A percentile compares a stretch with the other conserved stretches of the same genome.
These are phyloP conservation scores for Butyriboletus loyo DNA, from an alignment of 768 basidiomycete species.

Conservation along the genomic window DNA sequence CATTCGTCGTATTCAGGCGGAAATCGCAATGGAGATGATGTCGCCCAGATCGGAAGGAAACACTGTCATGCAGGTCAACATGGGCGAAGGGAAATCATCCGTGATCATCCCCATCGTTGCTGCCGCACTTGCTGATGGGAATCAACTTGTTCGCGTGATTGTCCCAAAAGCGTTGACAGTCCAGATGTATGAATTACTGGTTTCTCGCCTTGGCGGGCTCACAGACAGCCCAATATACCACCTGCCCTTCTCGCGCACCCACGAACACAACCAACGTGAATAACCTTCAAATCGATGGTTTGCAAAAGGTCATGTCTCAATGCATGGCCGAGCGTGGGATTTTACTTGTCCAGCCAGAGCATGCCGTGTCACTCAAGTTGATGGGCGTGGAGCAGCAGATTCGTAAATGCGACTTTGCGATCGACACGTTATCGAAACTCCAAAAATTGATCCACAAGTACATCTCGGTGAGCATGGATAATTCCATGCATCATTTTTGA, in stretches of 20 bases:
- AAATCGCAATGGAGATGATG: conserved; percentile 43
- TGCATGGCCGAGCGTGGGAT: conserved; percentile 39
- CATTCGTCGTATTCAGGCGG: too few relatives aligned
- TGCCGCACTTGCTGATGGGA: conserved; percentile 39
- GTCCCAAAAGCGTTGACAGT: too few relatives aligned
- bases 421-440: conserved; percentile 9
- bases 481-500: background rate
- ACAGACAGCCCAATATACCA: conserved; percentile 45
- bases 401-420: background rate
- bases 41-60: conserved; percentile 33
- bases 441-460: background rate
- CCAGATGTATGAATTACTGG: conserved; percentile 45
- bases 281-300: conserved; percentile 10
- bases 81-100: too few relatives aligned
- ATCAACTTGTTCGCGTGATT: conserved; percentile 44
- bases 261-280: conserved; percentile 10
- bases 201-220: conserved; percentile 39
- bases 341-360: conserved; percentile 47
- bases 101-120: conserved; percentile 41
- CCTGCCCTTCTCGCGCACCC: conserved; percentile 44
- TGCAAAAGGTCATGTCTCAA: conserved; percentile 32
- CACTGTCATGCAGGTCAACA: conserved; percentile 43
- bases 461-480: background rate
- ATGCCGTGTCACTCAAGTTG: conserved; percentile 46
- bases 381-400: conserved; percentile 37